Evolutionary conservation across 164 flowering plant species (phyloP), one percentile per base, ranked within the genome.

Genomic region (Vitis amurensis): DNA sequence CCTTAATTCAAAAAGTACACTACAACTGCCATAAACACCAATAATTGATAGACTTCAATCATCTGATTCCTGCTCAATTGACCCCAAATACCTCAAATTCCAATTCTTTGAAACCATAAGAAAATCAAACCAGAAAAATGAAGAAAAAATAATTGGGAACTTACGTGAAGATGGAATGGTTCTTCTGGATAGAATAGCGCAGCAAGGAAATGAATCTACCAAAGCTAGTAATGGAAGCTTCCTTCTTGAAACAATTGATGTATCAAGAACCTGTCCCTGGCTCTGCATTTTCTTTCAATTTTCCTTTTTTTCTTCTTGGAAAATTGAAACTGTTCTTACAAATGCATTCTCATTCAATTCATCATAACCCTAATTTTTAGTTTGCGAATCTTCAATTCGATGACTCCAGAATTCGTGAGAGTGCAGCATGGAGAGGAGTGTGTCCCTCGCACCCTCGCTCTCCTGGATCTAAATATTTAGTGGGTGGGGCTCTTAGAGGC

Each of bases 171-270:
- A 55, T 11, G 80, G 77, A 19, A 63, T 47, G 51, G 61, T 70
- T 31, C 15, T 71, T 69, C 67, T 67, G 27, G 81, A 57, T 15
- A 61, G 3, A 71, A 11, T 13, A 14, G 62, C 61, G 49, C 57
- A 74, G 68, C 57, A 71, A 50, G 84, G 82, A 9, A 81, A 55
- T 11, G 86, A 74, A 55, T 80, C 77, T 11, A 73, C 74, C 68
- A 68, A 31, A 67, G 72, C n/a, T 17, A 77, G 59, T 16, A 77
- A 76, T 9, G 85, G 82, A 64, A 73, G 79, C 67, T 79, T 84
- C 70, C 71, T 77, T 60, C 79, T 73, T 23, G 80, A 68, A 66
- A 72, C 29, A 51, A 76, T 11, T 9, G 84, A 78, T 64, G 72
- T 68, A 31, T 66, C 68, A 44, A 74, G 65, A 61, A 60, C 70